Conservation (phyloP, 75 land plant genomes). For the Picea glauca region DNA sequence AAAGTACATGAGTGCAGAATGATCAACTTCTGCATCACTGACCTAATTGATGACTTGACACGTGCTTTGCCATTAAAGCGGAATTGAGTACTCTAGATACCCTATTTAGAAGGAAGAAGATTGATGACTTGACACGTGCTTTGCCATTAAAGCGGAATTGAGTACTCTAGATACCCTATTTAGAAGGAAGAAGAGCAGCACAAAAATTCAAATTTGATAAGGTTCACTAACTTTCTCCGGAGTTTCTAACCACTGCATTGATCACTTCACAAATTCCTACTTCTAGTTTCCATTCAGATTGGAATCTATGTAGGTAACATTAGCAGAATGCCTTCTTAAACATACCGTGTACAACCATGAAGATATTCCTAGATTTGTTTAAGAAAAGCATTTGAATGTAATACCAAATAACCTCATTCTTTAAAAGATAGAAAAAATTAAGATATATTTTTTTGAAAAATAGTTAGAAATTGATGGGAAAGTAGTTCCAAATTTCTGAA, state of each 20-base stretch:
- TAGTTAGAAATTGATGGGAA: not conserved
- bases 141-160: too few relatives aligned
- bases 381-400: not conserved
- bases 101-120: too few relatives aligned
- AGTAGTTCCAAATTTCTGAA: too few relatives aligned
- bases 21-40: too few relatives aligned
- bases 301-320: not conserved
- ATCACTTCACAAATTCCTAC: not conserved
- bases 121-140: too few relatives aligned
- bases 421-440: not conserved
- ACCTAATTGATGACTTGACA: too few relatives aligned
- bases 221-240: conserved; percentile 2
- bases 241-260: not conserved
- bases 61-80: too few relatives aligned
- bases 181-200: too few relatives aligned
- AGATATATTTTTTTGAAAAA: not conserved
- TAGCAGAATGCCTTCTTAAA: not conserved
- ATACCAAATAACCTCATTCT: not conserved
- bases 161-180: too few relatives aligned
- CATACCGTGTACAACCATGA: not conserved
- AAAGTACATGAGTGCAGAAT: too few relatives aligned
- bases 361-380: not conserved
- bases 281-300: not conserved
- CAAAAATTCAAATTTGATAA: too few relatives aligned
- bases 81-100: too few relatives aligned